Conservation (phyloP, 2,329 filamentous ascomycete species). For the Claviceps sp. region DNA sequence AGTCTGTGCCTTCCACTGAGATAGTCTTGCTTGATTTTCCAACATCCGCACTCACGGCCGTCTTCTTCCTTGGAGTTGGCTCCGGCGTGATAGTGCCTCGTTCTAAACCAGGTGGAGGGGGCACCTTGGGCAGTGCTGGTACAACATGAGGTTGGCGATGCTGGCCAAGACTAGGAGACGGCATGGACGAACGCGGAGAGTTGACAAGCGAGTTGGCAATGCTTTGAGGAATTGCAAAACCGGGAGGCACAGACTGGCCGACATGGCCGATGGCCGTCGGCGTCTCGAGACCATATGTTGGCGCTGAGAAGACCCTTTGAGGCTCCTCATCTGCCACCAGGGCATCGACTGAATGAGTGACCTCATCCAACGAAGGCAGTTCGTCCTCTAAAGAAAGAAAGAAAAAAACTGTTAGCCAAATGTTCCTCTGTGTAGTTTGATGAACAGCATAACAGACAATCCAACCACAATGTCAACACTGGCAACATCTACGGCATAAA, state of each 20-base stretch:
- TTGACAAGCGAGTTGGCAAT: slow-evolving; percentile 1
- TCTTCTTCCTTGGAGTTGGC: slow-evolving; percentile 17
- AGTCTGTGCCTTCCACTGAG: slow-evolving; percentile 31
- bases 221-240: slow-evolving; percentile 13
- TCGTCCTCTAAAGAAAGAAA: slow-evolving; percentile 44
- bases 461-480: slow-evolving; percentile 10
- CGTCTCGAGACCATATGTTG: not conserved
- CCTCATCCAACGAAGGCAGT: slow-evolving; percentile 46
- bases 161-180: slow-evolving; percentile 10
- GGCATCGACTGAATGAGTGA: slow-evolving; percentile 50
- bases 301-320: slow-evolving; percentile 8
- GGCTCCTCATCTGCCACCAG: slow-evolving; percentile 47
- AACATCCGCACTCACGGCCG: slow-evolving; percentile 17
- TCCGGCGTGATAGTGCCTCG: slow-evolving; percentile 20
- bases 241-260: slow-evolving; percentile 18
- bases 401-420: slow-evolving; percentile 22
- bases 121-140: slow-evolving; percentile 14
- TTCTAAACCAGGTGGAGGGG: slow-evolving; percentile 12
- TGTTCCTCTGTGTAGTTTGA: slow-evolving; percentile 13
- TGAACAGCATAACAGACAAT: slow-evolving; percentile 18
- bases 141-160: slow-evolving; percentile 12
- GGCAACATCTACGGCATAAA: slow-evolving; percentile 4
- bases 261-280: slow-evolving; percentile 9
- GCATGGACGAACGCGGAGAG: slow-evolving; percentile 8
- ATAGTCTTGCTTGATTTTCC: slow-evolving; percentile 32